Base-by-base conservation (phyloP, 768 basidiomycete genomes). In the Russula griseocarnosa region DNA sequence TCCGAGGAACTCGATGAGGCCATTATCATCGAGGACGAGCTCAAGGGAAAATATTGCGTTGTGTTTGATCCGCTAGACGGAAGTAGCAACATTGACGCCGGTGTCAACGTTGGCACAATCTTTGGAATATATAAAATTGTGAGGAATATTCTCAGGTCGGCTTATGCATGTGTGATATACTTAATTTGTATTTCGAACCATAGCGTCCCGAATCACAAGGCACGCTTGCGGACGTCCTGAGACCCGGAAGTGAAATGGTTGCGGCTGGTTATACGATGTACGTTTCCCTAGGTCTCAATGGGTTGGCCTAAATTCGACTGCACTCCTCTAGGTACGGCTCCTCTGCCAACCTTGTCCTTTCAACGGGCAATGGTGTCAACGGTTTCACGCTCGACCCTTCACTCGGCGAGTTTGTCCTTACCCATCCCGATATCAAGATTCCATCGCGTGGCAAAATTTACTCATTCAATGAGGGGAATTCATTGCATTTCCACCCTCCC, bases 391-490 rank as follows among this genome's bases (percentile, higher is more conserved):
- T 99, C 44, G 97, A 99, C 76, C 88, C 91, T 24, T 76, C 94
- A 7, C 83, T 99, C 16, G 97, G 97, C 70, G 97, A 99, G 79
- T 99, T 98, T 76, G 97, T 99, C 73, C 85, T 98, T 62, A 99
- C 97, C 34, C 97, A 99, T 78, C 96, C 96, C 28, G 86, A 98
- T 71, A 99, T 99, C 76, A 84, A 86, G 76, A 92, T 99, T 68
- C 97, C 97, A 8, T 68, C 85, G 11, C 87, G 97, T 55, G 97
- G 97, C 69, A 98, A 98, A 79, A 99, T 99, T 73, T 99, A 99
- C 79, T 98, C 95, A 3, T 96, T 98, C 82, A 99, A 99, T 75
- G 97, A 99, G 78, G 97, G 97, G 66, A 99, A 99, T 79, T 84
- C 94, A 36, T 81, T 92, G 82, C 95, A 95, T 78, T 98, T 97